Base-by-base conservation (phyloP, 164 flowering plant genomes). In the Sextonia rubra region DNA sequence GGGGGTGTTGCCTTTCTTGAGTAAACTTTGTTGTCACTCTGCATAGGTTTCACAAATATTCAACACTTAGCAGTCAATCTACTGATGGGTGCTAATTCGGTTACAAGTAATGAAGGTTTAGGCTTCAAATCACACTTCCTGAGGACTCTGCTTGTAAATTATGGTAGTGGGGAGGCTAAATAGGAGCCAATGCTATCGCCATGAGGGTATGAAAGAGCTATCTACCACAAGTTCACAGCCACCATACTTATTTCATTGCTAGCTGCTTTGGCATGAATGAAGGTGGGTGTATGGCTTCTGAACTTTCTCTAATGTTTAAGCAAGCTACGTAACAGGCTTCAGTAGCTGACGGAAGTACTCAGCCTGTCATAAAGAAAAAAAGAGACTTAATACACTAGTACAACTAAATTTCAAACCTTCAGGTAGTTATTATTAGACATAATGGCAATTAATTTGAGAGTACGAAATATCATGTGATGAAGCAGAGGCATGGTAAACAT, bases 281-380 rank as follows among this genome's bases (percentile, higher is more conserved):
- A 52, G 47, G 74, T 69, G 66, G 76, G 29, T 70, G 4, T 47
- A 66, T 76, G 72, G 64, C 30, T 25, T 44, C 67, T 25, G 60
- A 32, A 55, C 47, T 72, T 18, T 66, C 60, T n/a, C 67, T 22
- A 30, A 47, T 8, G 44, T 37, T 37, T 37, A 12, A 73, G 68
- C 60, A 74, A 32, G 79, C 91, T 90, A 89, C 92, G 91, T 90
- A 44, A 90, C 91, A 82, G 91, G 94, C 82, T 90, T 90, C 66
- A 90, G 94, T 86, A 90, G 81, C 81, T 87, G 94, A 68, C 92
- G 91, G 84, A 90, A 90, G 69, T 90, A 90, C 76, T 90, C 92
- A 65, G 91, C 91, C 92, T 87, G 89, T 70, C 72, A 73, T 23
- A 56, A 30, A 37, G n/a, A 76, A 78, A 70, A 24, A 52, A 25